phyloP scores from a whole-genome alignment of 768 basidiomycete species.

The Hypsizygus marmoreus region DNA sequence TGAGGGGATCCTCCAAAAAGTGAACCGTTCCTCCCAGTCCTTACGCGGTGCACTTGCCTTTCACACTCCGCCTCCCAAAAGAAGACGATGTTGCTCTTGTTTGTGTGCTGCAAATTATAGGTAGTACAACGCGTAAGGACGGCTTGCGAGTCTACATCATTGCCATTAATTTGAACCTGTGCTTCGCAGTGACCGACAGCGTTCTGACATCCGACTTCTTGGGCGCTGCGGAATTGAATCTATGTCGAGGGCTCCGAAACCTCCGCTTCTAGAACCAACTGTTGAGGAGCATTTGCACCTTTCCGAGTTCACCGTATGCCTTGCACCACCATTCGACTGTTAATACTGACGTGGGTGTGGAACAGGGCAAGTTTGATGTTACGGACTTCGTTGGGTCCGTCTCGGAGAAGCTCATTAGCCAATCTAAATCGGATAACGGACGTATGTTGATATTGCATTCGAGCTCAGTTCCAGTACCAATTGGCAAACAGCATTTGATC shows the following conservation, averaged over 20 bases:
- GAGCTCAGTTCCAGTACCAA: slow-evolving; percentile 1
- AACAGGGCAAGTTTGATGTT: slow-evolving; percentile 86
- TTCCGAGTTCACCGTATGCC: slow-evolving; percentile 54
- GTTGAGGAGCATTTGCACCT: slow-evolving; percentile 56
- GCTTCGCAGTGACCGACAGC: background rate
- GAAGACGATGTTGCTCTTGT: too few species aligned
- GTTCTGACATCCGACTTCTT: background rate
- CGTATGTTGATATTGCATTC: slow-evolving; percentile 45
- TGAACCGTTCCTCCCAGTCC: too few species aligned
- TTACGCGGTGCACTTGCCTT: too few species aligned
- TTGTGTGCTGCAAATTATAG: too few species aligned
- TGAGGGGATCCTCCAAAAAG: too few species aligned
- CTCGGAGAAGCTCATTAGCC: slow-evolving; percentile 84
- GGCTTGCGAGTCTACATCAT: too few species aligned
- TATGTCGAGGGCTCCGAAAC: slow-evolving; percentile 16
- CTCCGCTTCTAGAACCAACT: slow-evolving; percentile 45
- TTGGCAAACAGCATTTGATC: slow-evolving; percentile 75
- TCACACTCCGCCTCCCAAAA: too few species aligned
- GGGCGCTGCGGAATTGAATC: background rate
- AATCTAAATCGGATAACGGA: slow-evolving; percentile 82
- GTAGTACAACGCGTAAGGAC: too few species aligned
- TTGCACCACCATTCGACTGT: slow-evolving; percentile 1
- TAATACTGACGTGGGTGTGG: slow-evolving; percentile 2
- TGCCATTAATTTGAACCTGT: background rate
- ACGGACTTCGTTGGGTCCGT: slow-evolving; percentile 85